These are phyloP conservation scores for Rhododendron mucronatum DNA, from an alignment of 148 eudicot species.

Conservation along the genomic window DNA sequence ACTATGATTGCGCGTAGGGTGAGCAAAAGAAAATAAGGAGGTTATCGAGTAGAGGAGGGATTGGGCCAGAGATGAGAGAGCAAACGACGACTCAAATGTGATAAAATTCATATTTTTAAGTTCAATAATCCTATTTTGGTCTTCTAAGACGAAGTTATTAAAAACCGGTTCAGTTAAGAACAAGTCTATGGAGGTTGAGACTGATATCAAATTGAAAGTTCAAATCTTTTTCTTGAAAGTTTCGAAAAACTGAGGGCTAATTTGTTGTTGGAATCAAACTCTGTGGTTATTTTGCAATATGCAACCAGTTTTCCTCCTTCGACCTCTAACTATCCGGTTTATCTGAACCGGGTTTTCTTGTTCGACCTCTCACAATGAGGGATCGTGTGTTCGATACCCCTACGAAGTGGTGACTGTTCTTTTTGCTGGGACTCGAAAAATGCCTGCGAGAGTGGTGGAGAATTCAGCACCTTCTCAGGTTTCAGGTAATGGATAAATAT, in stretches of 20 bases:
- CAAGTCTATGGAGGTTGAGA: neutral
- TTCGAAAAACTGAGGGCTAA: neutral
- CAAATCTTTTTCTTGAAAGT: neutral
- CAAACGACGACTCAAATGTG: neutral
- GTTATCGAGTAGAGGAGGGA: neutral
- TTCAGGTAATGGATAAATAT: slow-evolving; percentile 31
- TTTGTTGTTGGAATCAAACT: neutral
- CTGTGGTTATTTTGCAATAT: neutral
- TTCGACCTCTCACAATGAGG: neutral
- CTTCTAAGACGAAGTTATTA: too few species aligned
- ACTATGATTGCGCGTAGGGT: neutral
- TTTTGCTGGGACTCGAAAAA: slow-evolving; percentile 3
- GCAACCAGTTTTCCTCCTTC: neutral
- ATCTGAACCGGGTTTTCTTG: neutral
- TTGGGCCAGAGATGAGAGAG: too few species aligned
- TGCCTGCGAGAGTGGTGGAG: slow-evolving; percentile 79
- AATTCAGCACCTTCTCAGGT: slow-evolving; percentile 50
- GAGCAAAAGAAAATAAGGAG: neutral
- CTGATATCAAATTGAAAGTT: neutral
- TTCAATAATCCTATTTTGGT: too few species aligned
- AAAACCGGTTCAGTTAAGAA: neutral
- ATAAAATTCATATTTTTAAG: too few species aligned
- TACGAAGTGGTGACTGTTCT: neutral
- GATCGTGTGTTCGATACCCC: neutral
- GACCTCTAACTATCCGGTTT: neutral